Percentiles rank a stretch among this genome's conserved stretches.
These are phyloP conservation scores for Wickerhamiella musiphila DNA, from an alignment of 805 yeast species.

Conservation along the genomic window DNA sequence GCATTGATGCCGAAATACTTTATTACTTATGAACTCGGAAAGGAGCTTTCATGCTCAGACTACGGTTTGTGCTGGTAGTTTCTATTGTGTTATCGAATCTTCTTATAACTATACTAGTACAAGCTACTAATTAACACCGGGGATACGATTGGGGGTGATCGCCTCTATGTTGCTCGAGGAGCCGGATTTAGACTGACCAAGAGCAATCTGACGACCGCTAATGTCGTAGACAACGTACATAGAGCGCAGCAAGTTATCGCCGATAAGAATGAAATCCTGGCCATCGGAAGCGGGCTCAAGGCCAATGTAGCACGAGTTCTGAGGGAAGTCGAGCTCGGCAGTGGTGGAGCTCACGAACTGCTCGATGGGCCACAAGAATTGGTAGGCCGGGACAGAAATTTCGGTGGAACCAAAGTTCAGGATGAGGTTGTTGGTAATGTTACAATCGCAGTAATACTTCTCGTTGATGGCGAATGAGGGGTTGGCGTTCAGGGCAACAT, in stretches of 20 bases:
- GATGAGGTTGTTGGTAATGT: slow-evolving; percentile 17
- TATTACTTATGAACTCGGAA: too few relatives aligned
- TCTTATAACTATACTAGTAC: too few relatives aligned
- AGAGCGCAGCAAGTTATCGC: slow-evolving; percentile 44
- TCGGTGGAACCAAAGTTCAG: slow-evolving; percentile 18
- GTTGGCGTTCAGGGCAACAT: slow-evolving; percentile 23
- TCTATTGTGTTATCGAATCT: too few relatives aligned
- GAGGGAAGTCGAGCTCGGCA: slow-evolving; percentile 20
- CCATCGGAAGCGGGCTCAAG: slow-evolving; percentile 18
- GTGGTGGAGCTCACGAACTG: slow-evolving; percentile 17
- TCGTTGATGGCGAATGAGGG: slow-evolving; percentile 22
- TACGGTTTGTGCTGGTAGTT: too few relatives aligned
- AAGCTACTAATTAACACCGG: slow-evolving; percentile 8
- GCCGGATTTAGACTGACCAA: slow-evolving; percentile 28
- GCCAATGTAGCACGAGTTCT: slow-evolving; percentile 22
- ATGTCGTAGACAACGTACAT: slow-evolving; percentile 49
- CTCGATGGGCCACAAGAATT: slow-evolving; percentile 22
- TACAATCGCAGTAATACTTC: slow-evolving; percentile 24
- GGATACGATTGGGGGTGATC: slow-evolving; percentile 14
- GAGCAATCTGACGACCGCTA: slow-evolving; percentile 34
- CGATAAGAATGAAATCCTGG: slow-evolving; percentile 29
- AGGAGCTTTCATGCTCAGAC: too few relatives aligned
- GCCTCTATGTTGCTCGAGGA: slow-evolving; percentile 15
- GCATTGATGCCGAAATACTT: too few relatives aligned
- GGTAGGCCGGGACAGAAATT: slow-evolving; percentile 19